A percentile compares a stretch with the other conserved stretches of the same genome.
Conservation (phyloP, 169 alveolate species). For the Hammondia hammondi region DNA sequence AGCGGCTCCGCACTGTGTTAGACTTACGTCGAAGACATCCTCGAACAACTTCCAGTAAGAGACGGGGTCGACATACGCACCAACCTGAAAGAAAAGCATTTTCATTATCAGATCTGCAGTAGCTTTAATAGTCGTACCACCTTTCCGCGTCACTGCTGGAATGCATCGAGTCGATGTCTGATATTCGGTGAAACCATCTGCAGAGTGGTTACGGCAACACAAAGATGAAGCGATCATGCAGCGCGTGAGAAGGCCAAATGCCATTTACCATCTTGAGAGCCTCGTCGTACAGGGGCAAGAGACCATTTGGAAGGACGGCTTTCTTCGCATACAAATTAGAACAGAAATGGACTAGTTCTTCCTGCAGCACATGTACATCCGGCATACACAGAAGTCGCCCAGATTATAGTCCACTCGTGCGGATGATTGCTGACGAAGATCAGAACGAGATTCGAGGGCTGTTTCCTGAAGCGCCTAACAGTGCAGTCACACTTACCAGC, state of each 20-base stretch:
- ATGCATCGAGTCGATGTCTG: too few relatives aligned
- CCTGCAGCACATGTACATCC: constrained; percentile 1
- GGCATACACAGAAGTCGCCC: not conserved
- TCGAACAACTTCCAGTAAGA: constrained; percentile 39
- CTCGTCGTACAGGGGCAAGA: not conserved
- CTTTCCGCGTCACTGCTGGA: too few relatives aligned
- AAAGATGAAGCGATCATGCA: not conserved
- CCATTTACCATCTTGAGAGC: not conserved
- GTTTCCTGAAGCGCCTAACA: too few relatives aligned
- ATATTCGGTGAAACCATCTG: too few relatives aligned
- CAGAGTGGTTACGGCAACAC: not conserved
- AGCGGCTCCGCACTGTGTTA: not conserved
- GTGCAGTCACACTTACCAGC: constrained; percentile 9
- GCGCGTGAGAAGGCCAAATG: not conserved
- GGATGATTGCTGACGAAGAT: not conserved
- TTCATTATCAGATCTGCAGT: too few relatives aligned
- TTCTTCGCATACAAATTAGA: not conserved
- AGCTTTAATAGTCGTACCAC: too few relatives aligned
- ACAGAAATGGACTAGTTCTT: not conserved
- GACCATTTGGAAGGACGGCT: not conserved
- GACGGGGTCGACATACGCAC: constrained; percentile 23
- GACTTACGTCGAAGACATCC: constrained; percentile 24
- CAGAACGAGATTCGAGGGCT: not conserved
- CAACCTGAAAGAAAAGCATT: not conserved
- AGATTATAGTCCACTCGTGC: not conserved